phyloP scores from a whole-genome alignment of 1,139 yeast genomes.

The Kodamaea plutei region DNA sequence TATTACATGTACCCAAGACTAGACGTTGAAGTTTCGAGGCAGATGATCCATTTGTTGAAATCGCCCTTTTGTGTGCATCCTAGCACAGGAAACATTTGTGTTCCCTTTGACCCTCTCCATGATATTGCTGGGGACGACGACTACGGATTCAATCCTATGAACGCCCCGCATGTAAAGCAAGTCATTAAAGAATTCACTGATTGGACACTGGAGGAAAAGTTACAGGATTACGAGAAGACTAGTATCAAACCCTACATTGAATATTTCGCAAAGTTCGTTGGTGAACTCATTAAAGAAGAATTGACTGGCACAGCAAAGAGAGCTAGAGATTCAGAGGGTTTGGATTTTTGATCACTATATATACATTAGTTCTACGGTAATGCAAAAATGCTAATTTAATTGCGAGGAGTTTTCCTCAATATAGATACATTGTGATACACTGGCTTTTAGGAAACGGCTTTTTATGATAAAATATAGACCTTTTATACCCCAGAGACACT shows the following conservation, averaged over 20 bases:
- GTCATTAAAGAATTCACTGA: conserved; percentile 54
- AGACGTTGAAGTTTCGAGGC: conserved; percentile 90
- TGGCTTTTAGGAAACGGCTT: too few species aligned
- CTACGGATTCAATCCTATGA: conserved; percentile 69
- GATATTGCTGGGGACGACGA: conserved; percentile 34
- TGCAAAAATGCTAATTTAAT: too few species aligned
- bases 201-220: conserved; percentile 32
- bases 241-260: conserved; percentile 71
- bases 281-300: conserved; percentile 53
- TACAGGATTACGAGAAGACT: conserved; percentile 58
- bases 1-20: conserved; percentile 84
- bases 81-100: conserved; percentile 95
- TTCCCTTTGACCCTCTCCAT: conserved; percentile 70
- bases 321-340: conserved; percentile 34
- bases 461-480: too few species aligned
- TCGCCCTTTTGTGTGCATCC: conserved; percentile 99
- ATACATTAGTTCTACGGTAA: too few species aligned
- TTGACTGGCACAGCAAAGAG: conserved; percentile 40
- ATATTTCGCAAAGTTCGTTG: conserved; percentile 64
- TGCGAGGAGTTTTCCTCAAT: too few species aligned
- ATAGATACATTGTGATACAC: too few species aligned
- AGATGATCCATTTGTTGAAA: conserved; percentile 84
- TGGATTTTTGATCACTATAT: conserved; percentile 20
- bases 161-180: conserved; percentile 70
- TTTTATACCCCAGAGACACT: too few species aligned